Percentiles rank a stretch among this genome's conserved stretches.
Conservation (phyloP, 805 yeast genomes). For the Wickerhamiella parazyma region DNA sequence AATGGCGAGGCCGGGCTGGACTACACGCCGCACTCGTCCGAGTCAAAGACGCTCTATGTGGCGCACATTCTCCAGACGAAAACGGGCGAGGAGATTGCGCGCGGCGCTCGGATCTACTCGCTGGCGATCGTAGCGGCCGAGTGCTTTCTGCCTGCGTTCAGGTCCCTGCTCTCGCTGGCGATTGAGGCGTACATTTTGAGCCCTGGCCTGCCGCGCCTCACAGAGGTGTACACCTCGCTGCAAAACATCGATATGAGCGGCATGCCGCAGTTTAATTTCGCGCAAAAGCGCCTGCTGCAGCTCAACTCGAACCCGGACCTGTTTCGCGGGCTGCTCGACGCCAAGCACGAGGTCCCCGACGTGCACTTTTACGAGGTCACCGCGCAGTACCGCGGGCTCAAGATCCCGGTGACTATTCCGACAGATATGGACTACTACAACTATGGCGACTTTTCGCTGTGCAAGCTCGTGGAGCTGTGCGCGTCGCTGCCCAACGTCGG, state of each 20-base stretch:
- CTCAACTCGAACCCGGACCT: constrained; percentile 7
- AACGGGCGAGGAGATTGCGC: constrained; percentile 29
- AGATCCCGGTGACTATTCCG: constrained; percentile 25
- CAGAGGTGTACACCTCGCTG: constrained; percentile 22
- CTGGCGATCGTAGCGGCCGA: constrained; percentile 44
- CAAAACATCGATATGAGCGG: constrained; percentile 20
- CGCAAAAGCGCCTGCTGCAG: constrained; percentile 21
- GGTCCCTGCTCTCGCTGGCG: constrained; percentile 42
- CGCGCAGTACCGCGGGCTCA: constrained; percentile 20
- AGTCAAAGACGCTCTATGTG: constrained; percentile 36
- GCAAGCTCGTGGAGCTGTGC: constrained; percentile 14
- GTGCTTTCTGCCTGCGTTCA: constrained; percentile 41
- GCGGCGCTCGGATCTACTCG: constrained; percentile 50
- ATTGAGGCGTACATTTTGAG: constrained; percentile 34
- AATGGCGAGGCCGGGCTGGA: constrained; percentile 7
- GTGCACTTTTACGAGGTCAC: constrained; percentile 24
- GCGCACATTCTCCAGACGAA: constrained; percentile 43
- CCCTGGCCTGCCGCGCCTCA: constrained; percentile 18
- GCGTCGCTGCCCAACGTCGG: constrained; percentile 19
- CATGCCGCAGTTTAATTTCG: constrained; percentile 21
- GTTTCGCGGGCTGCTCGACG: constrained; percentile 8
- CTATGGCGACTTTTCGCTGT: constrained; percentile 24
- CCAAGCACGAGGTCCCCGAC: constrained; percentile 13
- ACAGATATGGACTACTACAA: constrained; percentile 22
- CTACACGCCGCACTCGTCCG: constrained; percentile 22